Percentiles rank a stretch among this genome's conserved stretches.
Conservation (phyloP, 106 monocot genomes). For the Acanthochlamys bracteata region DNA sequence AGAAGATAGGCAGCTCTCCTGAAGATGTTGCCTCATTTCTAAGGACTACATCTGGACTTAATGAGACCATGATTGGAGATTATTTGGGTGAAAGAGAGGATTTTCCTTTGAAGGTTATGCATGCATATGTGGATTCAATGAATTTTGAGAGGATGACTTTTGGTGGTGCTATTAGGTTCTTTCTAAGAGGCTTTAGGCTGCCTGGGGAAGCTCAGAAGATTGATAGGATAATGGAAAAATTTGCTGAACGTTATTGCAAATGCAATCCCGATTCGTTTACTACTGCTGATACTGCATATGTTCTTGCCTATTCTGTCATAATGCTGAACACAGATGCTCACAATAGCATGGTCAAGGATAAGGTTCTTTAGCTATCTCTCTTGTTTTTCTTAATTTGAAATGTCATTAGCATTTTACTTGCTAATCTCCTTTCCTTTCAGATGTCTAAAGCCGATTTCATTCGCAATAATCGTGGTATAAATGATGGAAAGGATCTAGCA, state of each 20-base stretch:
- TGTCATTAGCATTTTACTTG: neutral
- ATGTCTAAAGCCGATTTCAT: conserved; percentile 98
- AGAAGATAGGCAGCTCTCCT: conserved; percentile 74
- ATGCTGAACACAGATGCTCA: conserved; percentile 99
- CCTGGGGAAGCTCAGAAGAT: conserved; percentile 99
- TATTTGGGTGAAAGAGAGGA: conserved; percentile 93
- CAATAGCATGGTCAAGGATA: conserved; percentile 96
- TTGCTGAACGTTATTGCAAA: conserved; percentile 97
- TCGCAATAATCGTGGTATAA: conserved; percentile 90
- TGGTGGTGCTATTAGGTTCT: conserved; percentile 92
- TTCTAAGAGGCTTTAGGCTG: conserved; percentile 82
- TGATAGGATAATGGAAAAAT: conserved; percentile 99
- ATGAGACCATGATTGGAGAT: conserved; percentile 85
- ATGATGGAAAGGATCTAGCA: conserved; percentile 94
- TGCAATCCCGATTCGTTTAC: conserved; percentile 87
- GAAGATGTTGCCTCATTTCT: conserved; percentile 87
- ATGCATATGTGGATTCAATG: conserved; percentile 93
- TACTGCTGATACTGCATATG: conserved; percentile 99
- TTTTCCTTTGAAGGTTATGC: conserved; percentile 96
- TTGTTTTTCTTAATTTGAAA: neutral
- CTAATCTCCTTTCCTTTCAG: conserved; percentile 20
- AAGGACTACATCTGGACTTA: conserved; percentile 64
- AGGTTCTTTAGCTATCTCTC: conserved; percentile 40
- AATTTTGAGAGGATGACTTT: conserved; percentile 89
- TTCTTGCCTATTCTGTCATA: conserved; percentile 99